A percentile compares a stretch with the other conserved stretches of the same genome.
Conservation (phyloP, 23 red algal species). For the Chondrus crispus region DNA sequence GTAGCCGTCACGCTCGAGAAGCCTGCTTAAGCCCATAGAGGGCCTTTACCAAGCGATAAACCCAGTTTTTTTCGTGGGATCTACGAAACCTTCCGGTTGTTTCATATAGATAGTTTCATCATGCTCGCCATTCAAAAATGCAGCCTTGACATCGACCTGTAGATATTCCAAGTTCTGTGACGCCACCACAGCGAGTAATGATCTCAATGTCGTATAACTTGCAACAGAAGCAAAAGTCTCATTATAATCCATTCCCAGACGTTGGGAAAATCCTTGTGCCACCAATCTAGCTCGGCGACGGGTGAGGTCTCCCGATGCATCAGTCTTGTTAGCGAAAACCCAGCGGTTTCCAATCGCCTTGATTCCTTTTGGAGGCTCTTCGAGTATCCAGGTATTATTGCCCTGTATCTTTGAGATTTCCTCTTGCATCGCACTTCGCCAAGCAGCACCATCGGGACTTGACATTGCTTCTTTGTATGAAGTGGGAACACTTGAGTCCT, state of each 20-base stretch:
- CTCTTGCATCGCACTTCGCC: background rate
- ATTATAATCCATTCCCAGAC: background rate
- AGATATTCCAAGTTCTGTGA: background rate
- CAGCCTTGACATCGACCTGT: conserved; percentile 1
- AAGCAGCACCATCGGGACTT: background rate
- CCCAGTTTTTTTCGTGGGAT: background rate
- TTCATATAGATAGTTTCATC: background rate
- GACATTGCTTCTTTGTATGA: background rate
- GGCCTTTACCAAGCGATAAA: background rate
- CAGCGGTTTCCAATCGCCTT: background rate
- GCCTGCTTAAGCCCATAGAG: background rate
- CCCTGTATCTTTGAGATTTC: background rate
- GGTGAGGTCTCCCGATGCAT: background rate
- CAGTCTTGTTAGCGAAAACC: conserved; percentile 19
- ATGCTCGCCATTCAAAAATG: background rate
- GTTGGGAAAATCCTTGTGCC: conserved; percentile 6
- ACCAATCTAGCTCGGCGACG: background rate
- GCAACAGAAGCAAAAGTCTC: background rate
- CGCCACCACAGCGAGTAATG: background rate
- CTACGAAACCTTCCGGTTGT: background rate
- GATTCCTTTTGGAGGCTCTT: background rate
- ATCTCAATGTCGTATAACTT: background rate
- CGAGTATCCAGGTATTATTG: background rate
- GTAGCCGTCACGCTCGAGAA: background rate
- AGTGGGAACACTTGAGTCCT: background rate